Conservation (phyloP, 768 basidiomycete species). For the Lactarius vividus region DNA sequence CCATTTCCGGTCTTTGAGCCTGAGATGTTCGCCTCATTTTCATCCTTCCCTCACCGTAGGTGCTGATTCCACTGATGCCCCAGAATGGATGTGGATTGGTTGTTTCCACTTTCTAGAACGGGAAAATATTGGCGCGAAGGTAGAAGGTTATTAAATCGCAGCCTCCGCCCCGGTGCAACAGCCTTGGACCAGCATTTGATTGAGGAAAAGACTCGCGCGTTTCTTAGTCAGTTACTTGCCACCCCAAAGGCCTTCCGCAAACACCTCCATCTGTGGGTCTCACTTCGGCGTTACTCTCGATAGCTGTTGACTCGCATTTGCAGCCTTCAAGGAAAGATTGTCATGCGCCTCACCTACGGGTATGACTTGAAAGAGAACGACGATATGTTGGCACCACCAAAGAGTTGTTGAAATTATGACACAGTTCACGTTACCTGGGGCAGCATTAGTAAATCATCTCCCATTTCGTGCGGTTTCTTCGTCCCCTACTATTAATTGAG, state of each 20-base stretch:
- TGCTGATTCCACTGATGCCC: neutral
- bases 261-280: constrained; percentile 1
- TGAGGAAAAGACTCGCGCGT: constrained; percentile 1
- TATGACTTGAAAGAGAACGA: constrained; percentile 6
- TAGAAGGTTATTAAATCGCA: neutral
- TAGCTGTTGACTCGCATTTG: neutral
- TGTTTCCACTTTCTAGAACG: neutral
- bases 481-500: too few relatives aligned
- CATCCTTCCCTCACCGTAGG: neutral
- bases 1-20: neutral
- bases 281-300: fast-evolving
- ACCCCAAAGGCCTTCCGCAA: neutral
- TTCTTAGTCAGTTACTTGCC: neutral
- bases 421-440: constrained; percentile 3
- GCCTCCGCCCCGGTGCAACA: constrained; percentile 7
- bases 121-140: constrained; percentile 6
- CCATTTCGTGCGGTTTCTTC: constrained; percentile 9
- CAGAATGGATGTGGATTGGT: neutral
- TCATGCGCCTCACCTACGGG: constrained; percentile 15
- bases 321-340: neutral
- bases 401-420: neutral
- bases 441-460: constrained; percentile 1
- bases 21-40: neutral
- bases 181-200: neutral
- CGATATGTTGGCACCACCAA: neutral